Base-by-base conservation (phyloP, 2,329 filamentous ascomycete genomes). In the Spiromastix sp. region DNA sequence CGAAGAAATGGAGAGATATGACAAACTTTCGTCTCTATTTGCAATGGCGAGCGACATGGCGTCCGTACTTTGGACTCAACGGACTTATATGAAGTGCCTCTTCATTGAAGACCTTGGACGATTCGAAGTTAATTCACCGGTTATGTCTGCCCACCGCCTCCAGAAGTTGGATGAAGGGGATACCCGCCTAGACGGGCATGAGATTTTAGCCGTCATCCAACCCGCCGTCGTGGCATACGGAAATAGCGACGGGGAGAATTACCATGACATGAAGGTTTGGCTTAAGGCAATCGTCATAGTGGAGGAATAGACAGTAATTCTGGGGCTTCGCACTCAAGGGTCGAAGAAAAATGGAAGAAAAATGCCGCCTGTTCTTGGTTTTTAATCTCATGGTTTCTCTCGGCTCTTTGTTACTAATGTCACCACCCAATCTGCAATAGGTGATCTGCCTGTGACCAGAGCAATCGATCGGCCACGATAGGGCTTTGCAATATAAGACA, bases 81-180 rank as follows among this genome's bases (percentile, higher is more conserved):
- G 45, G 11, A 37, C 47, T 2, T 36, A 19, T 13, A 42, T 49
- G 25, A 35, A 12, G 24, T 32, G 22, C 17, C 18, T 37, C 7
- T 10, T 27, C 12, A 24, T 40, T 6, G 12, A 17, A n/a, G 17
- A 21, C 4, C 22, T 36, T 20, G 38, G 29, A 12, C 19, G 12
- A 13, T 40, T 32, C 24, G 19, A 25, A 40, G 33, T 29, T 6
- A 12, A n/a, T n/a, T n/a, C n/a, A n/a, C 29, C 33, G 2, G n/a
- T 31, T 1, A 42, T 47, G 37, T 37, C 29, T 21, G 46, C 47
- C 4, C 46, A 51, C 32, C 34, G 40, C 8, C 26, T 48, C 1
- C 45, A 48, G n/a, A 42, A 46, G 7, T 39, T 44, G 3, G 45
- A 47, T 16, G 45, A 45, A 4, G 45, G 45, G 9, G 46, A 50